Percentiles rank a stretch among this genome's conserved stretches.
Conservation (phyloP, 306 rosid species). For the Astragalus glycyphyllos region DNA sequence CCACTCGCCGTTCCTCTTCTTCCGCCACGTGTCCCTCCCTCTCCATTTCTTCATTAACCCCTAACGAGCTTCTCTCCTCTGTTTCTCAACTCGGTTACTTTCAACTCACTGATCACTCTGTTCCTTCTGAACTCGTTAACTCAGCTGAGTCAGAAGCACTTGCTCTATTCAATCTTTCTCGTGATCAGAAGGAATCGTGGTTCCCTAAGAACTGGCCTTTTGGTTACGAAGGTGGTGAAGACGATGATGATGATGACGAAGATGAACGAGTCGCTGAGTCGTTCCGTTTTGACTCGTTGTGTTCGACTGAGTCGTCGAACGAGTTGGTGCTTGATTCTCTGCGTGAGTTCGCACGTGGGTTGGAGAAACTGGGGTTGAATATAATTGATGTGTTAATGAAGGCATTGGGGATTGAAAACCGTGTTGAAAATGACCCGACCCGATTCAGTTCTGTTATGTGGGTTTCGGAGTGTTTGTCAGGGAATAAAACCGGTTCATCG, state of each 20-base stretch:
- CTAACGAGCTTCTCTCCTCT: constrained; percentile 47
- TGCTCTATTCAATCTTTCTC: constrained; percentile 61
- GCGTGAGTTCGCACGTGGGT: constrained; percentile 54
- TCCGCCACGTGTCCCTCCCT: constrained; percentile 54
- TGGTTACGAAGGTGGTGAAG: constrained; percentile 57
- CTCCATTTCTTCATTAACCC: constrained; percentile 51
- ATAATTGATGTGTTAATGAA: constrained; percentile 54
- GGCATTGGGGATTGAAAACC: constrained; percentile 60
- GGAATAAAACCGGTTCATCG: constrained; percentile 27
- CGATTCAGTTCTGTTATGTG: constrained; percentile 61
- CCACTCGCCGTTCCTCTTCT: constrained; percentile 52
- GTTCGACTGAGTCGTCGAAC: constrained; percentile 52
- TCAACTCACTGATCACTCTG: constrained; percentile 67
- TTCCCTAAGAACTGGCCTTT: constrained; percentile 76
- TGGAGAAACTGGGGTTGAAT: constrained; percentile 71
- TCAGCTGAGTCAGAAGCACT: constrained; percentile 83
- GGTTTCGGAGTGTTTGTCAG: constrained; percentile 54
- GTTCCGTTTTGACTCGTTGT: constrained; percentile 60
- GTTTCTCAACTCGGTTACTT: constrained; percentile 66
- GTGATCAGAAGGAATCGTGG: constrained; percentile 49
- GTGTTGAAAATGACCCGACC: constrained; percentile 47
- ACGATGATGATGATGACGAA: constrained; percentile 46
- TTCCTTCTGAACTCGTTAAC: constrained; percentile 62
- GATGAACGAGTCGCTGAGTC: constrained; percentile 54
- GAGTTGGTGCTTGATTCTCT: constrained; percentile 49